phyloP scores from a whole-genome alignment of 352 stramenopile genomes.

The Saprolegnia diclina region DNA sequence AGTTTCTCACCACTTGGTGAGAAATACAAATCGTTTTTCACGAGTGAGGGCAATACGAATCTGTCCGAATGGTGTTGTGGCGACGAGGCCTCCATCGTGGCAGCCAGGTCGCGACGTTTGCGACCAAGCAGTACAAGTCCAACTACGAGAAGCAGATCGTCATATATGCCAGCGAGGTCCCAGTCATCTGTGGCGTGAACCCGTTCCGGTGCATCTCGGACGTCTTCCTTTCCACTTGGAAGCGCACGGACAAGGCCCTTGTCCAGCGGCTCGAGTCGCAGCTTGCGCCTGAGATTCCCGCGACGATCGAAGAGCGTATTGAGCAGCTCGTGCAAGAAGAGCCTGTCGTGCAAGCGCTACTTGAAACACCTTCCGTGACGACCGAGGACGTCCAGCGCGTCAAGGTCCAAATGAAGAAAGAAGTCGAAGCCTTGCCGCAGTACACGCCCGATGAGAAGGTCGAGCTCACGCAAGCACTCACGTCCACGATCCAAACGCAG shows the following conservation, averaged over 20 bases:
- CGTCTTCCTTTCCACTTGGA: slow-evolving; percentile 73
- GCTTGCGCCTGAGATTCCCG: slow-evolving; percentile 38
- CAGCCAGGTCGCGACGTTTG: neutral
- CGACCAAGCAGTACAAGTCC: slow-evolving; percentile 23
- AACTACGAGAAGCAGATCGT: slow-evolving; percentile 47
- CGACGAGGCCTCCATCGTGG: too few relatives aligned
- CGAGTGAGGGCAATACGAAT: too few relatives aligned
- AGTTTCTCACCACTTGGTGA: too few relatives aligned
- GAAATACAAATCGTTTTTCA: too few relatives aligned
- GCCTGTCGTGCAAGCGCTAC: slow-evolving; percentile 49
- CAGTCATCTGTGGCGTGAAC: slow-evolving; percentile 74
- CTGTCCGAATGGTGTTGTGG: too few relatives aligned
- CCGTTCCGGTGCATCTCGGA: slow-evolving; percentile 80
- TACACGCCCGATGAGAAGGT: slow-evolving; percentile 44
- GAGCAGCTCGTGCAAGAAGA: slow-evolving; percentile 27
- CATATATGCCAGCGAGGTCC: slow-evolving; percentile 82
- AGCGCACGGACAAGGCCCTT: slow-evolving; percentile 67
- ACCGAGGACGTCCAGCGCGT: slow-evolving; percentile 35
- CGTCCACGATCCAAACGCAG: slow-evolving; percentile 71
- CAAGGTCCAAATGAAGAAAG: slow-evolving; percentile 30
- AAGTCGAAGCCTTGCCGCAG: slow-evolving; percentile 28
- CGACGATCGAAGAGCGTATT: slow-evolving; percentile 52
- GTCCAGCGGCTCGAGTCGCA: slow-evolving; percentile 42
- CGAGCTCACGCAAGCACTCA: slow-evolving; percentile 67
- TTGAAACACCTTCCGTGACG: slow-evolving; percentile 27